These are phyloP conservation scores for Aspergillus cejpii DNA, from an alignment of 2,329 filamentous ascomycete genomes.

Conservation along the genomic window DNA sequence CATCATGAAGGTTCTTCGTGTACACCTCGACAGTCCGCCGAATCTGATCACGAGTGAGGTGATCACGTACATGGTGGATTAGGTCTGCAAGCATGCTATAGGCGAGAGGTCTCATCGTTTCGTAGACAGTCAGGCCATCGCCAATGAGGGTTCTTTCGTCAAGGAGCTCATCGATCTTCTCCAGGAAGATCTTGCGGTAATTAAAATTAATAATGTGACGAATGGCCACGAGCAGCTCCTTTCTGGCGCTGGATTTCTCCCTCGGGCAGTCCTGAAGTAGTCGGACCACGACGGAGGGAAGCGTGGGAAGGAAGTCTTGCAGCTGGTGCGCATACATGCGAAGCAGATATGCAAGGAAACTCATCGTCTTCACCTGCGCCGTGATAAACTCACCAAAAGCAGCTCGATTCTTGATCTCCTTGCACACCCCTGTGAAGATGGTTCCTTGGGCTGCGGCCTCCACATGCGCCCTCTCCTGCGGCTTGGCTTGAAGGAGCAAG, in stretches of 20 bases:
- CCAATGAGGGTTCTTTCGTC: slow-evolving; percentile 93
- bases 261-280: slow-evolving; percentile 88
- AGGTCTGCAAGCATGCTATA: slow-evolving; percentile 98
- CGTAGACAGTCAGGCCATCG: slow-evolving; percentile 91
- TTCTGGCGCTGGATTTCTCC: slow-evolving; percentile 87
- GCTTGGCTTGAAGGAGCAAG: slow-evolving; percentile 78
- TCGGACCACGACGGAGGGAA: slow-evolving; percentile 85
- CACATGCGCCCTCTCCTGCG: slow-evolving; percentile 83
- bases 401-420: slow-evolving; percentile 83
- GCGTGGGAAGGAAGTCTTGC: slow-evolving; percentile 73
- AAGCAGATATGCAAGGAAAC: slow-evolving; percentile 88
- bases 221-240: slow-evolving; percentile 92
- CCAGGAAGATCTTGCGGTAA: slow-evolving; percentile 87
- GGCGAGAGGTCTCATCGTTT: slow-evolving; percentile 88
- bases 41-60: slow-evolving; percentile 83
- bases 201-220: slow-evolving; percentile 99
- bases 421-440: slow-evolving; percentile 88
- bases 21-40: slow-evolving; percentile 95
- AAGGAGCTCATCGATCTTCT: slow-evolving; percentile 88
- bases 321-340: slow-evolving; percentile 81
- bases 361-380: slow-evolving; percentile 98
- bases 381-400: slow-evolving; percentile 98
- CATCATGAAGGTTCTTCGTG: slow-evolving; percentile 89
- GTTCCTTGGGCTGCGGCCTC: slow-evolving; percentile 73
- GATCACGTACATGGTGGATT: slow-evolving; percentile 92